phyloP scores from a whole-genome alignment of 805 yeast species.

The Cyberlindnera sargentensis region DNA sequence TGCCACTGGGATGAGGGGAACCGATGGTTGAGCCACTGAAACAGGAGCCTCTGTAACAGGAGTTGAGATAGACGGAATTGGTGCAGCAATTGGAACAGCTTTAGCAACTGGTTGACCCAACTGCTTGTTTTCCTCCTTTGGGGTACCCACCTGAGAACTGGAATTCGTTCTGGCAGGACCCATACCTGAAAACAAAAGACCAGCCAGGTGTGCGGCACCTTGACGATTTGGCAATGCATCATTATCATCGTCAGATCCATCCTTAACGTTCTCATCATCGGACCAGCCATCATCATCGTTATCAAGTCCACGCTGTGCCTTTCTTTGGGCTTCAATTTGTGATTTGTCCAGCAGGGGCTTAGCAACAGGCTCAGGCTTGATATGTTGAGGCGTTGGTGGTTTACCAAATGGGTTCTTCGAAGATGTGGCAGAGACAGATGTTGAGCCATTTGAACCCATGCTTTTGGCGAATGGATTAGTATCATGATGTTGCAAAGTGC shows the following conservation, averaged over 20 bases:
- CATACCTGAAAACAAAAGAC: constrained; percentile 22
- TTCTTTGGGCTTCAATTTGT: constrained; percentile 64
- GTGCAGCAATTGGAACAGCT: constrained; percentile 25
- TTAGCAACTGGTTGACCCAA: constrained; percentile 20
- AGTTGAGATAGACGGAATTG: constrained; percentile 21
- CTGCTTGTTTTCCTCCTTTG: constrained; percentile 16
- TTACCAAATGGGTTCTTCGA: constrained; percentile 55
- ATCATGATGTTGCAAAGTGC: constrained; percentile 14
- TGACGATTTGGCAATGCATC: constrained; percentile 23
- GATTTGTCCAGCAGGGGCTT: constrained; percentile 39
- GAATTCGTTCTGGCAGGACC: constrained; percentile 19
- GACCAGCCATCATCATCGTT: constrained; percentile 28
- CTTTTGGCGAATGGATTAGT: constrained; percentile 23
- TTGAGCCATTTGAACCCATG: constrained; percentile 8
- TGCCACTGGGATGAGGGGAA: background rate
- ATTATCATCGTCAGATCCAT: constrained; percentile 25
- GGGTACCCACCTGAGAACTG: constrained; percentile 14
- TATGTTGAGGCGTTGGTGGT: constrained; percentile 23
- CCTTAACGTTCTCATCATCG: constrained; percentile 28
- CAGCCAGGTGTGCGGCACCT: constrained; percentile 24
- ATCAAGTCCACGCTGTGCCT: constrained; percentile 51
- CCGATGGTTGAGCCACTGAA: constrained; percentile 1
- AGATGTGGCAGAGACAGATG: constrained; percentile 11
- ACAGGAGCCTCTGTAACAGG: constrained; percentile 3
- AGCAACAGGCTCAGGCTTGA: constrained; percentile 17